Percentiles rank a stretch among this genome's conserved stretches.
Evolutionary conservation across 2,329 filamentous ascomycete species (phyloP).

Genomic region (Phaeomoniella chlamydospora): DNA sequence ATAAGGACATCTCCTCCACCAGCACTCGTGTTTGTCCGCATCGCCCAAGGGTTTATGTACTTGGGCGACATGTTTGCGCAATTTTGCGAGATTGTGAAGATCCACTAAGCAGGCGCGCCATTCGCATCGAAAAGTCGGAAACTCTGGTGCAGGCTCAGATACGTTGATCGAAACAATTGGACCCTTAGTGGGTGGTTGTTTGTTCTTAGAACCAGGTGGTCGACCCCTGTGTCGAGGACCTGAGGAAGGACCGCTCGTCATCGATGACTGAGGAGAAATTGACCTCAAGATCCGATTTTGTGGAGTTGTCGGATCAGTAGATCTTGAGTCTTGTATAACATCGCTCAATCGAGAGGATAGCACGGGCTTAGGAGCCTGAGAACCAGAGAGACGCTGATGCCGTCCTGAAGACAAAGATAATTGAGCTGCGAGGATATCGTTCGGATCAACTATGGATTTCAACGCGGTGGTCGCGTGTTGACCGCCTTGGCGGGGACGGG

Average conservation of each 20-base stretch:
- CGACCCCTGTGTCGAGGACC: constrained; percentile 11
- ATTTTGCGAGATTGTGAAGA: constrained; percentile 45
- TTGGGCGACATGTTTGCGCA: constrained; percentile 45
- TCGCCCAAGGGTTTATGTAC: constrained; percentile 27
- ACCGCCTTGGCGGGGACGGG: not conserved
- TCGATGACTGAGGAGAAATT: not conserved
- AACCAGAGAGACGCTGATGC: not conserved
- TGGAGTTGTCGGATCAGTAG: not conserved
- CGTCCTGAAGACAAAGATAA: not conserved
- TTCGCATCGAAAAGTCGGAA: constrained; percentile 36
- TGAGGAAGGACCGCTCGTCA: not conserved
- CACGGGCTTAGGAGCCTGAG: constrained; percentile 3
- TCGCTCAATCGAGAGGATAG: not conserved
- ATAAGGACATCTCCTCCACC: constrained; percentile 18
- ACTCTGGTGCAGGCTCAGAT: constrained; percentile 5
- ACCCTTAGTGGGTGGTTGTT: constrained; percentile 5
- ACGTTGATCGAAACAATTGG: constrained; percentile 11
- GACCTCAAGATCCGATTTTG: not conserved
- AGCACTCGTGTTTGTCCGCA: constrained; percentile 11
- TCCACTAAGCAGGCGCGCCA: constrained; percentile 44
- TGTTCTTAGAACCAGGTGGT: constrained; percentile 16
- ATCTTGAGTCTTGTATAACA: not conserved
- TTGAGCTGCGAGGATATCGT: not conserved
- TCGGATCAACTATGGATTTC: not conserved
- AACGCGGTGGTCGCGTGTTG: not conserved